A percentile compares a stretch with the other conserved stretches of the same genome.
These are phyloP conservation scores for Malassezia sp. DNA, from an alignment of 1,284 basidiomycete genomes.

Conservation along the genomic window DNA sequence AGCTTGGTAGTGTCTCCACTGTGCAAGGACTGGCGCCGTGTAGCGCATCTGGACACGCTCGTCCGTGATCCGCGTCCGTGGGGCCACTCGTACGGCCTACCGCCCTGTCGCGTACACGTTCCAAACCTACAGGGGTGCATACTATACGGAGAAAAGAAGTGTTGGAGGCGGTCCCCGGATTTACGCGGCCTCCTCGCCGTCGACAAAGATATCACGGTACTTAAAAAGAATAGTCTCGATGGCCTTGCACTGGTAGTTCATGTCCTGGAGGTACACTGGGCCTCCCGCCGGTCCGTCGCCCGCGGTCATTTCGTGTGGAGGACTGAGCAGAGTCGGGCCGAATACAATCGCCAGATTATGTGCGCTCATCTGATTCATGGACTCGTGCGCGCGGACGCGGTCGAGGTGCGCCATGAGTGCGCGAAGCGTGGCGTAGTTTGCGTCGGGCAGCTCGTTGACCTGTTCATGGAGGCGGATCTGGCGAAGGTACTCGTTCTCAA, in stretches of 20 bases:
- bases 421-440: slow-evolving; percentile 94
- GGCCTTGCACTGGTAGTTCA: slow-evolving; percentile 40
- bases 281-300: slow-evolving; percentile 2
- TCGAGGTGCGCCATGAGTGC: slow-evolving; percentile 88
- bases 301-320: slow-evolving; percentile 19
- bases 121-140: too few species aligned
- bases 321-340: slow-evolving; percentile 65
- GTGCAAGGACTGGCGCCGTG: too few species aligned
- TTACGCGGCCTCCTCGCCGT: slow-evolving; percentile 22
- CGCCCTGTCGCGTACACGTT: too few species aligned
- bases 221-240: slow-evolving; percentile 44
- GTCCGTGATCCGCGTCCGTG: too few species aligned
- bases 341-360: slow-evolving; percentile 94
- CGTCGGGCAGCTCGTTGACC: slow-evolving; percentile 92
- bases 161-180: not conserved
- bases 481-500: slow-evolving; percentile 55
- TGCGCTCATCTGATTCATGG: slow-evolving; percentile 78
- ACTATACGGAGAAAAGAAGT: not conserved
- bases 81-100: too few species aligned
- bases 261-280: slow-evolving; percentile 35
- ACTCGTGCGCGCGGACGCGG: slow-evolving; percentile 33
- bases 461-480: slow-evolving; percentile 91
- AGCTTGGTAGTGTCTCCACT: too few species aligned
- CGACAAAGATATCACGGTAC: slow-evolving; percentile 42
- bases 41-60: too few species aligned